Evolutionary conservation across 176 grass and related monocot species (phyloP).

Genomic region (Puya raimondii): DNA sequence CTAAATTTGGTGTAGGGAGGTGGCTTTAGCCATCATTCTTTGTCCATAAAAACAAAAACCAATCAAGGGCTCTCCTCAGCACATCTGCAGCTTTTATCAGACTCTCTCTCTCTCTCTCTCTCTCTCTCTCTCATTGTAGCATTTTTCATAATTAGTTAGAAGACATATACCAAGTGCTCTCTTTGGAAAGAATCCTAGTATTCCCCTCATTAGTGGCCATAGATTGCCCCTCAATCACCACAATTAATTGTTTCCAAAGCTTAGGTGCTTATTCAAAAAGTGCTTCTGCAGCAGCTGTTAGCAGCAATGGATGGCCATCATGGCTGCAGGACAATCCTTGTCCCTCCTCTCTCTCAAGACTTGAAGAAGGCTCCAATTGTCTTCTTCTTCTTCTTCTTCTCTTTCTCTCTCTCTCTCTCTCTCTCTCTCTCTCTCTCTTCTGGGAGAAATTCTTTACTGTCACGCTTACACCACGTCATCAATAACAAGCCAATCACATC

Average conservation of each 20-base stretch:
- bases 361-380: not conserved
- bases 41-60: slow-evolving; percentile 50
- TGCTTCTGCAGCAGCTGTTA: slow-evolving; percentile 25
- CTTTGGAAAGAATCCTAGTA: slow-evolving; percentile 22
- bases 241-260: slow-evolving; percentile 41
- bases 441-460: too few species aligned
- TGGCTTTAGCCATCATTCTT: slow-evolving; percentile 37
- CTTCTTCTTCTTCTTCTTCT: not conserved
- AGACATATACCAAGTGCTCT: not conserved
- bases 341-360: slow-evolving; percentile 11
- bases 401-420: too few species aligned
- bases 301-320: slow-evolving; percentile 33
- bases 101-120: slow-evolving; percentile 16
- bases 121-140: slow-evolving; percentile 18
- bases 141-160: not conserved
- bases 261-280: slow-evolving; percentile 10
- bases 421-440: too few species aligned
- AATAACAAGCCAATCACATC: too few species aligned
- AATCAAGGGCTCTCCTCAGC: slow-evolving; percentile 23
- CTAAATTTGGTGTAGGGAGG: slow-evolving; percentile 19
- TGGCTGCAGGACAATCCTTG: slow-evolving; percentile 23
- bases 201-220: not conserved
- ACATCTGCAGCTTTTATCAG: slow-evolving; percentile 29
- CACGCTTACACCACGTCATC: too few species aligned
- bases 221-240: slow-evolving; percentile 7